A percentile compares a stretch with the other conserved stretches of the same genome.
These are phyloP conservation scores for Nicotiana noctiflora DNA, from an alignment of 257 asterid species.

Conservation along the genomic window DNA sequence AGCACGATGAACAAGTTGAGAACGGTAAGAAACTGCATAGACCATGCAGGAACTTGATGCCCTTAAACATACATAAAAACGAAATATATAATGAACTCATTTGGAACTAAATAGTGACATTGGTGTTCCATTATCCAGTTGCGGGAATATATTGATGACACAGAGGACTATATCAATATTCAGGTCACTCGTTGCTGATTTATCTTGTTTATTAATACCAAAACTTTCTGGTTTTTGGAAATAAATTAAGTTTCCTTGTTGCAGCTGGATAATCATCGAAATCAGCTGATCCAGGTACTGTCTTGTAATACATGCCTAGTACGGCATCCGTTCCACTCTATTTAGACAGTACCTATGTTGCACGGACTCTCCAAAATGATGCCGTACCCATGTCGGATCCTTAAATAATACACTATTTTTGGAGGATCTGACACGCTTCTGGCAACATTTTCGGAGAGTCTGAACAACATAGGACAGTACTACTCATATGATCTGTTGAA, in stretches of 20 bases:
- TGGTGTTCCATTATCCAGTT: constrained; percentile 35
- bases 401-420: too few species aligned
- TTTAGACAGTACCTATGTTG: neutral
- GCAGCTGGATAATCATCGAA: constrained; percentile 95
- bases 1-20: constrained; percentile 81
- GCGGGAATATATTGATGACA: constrained; percentile 84
- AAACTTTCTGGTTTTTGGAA: neutral
- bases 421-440: too few species aligned
- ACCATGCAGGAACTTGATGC: neutral
- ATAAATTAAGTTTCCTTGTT: constrained; percentile 5
- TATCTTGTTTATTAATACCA: neutral
- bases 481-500: neutral
- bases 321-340: neutral
- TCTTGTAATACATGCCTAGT: neutral
- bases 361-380: too few species aligned
- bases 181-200: constrained; percentile 46
- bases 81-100: neutral
- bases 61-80: neutral
- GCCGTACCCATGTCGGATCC: too few species aligned
- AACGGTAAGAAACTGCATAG: constrained; percentile 36
- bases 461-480: neutral
- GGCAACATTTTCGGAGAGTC: too few species aligned
- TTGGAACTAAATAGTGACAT: neutral
- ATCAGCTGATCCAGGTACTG: constrained; percentile 85
- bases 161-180: constrained; percentile 91